These are phyloP conservation scores for Fusarium sp. DNA, from an alignment of 2,329 filamentous ascomycete species.

Conservation along the genomic window DNA sequence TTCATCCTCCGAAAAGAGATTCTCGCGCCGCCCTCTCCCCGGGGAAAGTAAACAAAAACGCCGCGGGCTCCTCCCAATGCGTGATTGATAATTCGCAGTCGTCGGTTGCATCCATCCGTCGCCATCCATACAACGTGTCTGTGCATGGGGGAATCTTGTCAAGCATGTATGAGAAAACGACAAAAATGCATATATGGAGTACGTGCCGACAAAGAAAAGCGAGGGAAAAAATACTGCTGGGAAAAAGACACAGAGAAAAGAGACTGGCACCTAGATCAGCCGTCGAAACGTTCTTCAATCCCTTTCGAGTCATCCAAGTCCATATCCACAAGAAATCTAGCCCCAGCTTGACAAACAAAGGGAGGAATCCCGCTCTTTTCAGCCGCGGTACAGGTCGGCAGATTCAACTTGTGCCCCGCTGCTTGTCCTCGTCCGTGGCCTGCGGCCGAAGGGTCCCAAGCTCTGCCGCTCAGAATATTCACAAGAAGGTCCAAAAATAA, in stretches of 20 bases:
- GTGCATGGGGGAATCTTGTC: conserved; percentile 1
- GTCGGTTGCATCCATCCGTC: conserved; percentile 30
- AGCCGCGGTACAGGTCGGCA: conserved; percentile 16
- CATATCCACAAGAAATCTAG: conserved; percentile 37
- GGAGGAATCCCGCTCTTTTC: conserved; percentile 27
- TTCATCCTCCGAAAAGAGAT: conserved; percentile 28
- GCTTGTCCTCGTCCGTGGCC: conserved; percentile 34
- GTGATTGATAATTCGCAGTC: conserved; percentile 24
- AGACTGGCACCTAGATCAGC: conserved; percentile 31
- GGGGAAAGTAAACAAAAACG: conserved; percentile 27
- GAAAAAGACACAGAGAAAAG: conserved; percentile 33
- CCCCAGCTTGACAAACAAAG: conserved; percentile 40
- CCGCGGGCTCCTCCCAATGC: conserved; percentile 30
- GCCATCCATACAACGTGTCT: conserved; percentile 23
- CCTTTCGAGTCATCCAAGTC: conserved; percentile 27
- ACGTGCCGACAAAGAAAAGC: conserved; percentile 38
- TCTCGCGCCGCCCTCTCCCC: conserved; percentile 30
- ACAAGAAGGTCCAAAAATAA: conserved; percentile 49
- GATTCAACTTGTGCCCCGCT: conserved; percentile 22
- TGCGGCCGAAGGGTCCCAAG: conserved; percentile 35
- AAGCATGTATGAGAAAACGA: conserved; percentile 27
- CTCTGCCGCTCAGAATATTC: conserved; percentile 48
- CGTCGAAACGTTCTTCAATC: conserved; percentile 30
- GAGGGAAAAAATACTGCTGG: conserved; percentile 28
- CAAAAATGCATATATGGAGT: conserved; percentile 33